These are phyloP conservation scores for Calonectria naviculata DNA, from an alignment of 2,329 filamentous ascomycete genomes.

Conservation along the genomic window DNA sequence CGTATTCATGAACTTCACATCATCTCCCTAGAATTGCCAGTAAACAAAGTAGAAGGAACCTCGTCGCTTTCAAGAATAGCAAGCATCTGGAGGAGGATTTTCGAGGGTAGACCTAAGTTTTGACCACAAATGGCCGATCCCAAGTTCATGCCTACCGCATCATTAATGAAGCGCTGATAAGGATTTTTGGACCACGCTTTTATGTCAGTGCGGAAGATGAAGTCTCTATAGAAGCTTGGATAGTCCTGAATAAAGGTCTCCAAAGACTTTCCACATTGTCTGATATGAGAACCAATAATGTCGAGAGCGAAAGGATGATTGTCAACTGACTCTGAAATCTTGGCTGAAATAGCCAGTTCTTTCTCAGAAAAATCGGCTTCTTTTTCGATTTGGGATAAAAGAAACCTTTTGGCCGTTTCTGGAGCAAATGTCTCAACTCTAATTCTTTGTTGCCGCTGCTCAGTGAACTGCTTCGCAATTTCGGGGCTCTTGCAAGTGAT, in stretches of 20 bases:
- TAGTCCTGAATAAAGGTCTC: neutral
- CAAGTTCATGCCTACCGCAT: neutral
- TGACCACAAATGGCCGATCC: neutral
- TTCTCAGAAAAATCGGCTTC: neutral
- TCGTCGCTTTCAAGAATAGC: neutral
- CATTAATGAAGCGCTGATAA: neutral
- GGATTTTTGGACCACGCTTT: neutral
- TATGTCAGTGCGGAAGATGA: neutral
- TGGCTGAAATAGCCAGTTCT: neutral
- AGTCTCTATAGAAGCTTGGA: neutral
- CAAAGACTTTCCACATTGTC: neutral
- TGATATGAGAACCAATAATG: neutral
- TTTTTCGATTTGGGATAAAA: neutral
- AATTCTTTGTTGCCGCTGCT: neutral
- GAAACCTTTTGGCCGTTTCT: neutral
- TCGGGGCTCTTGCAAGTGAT: conserved; percentile 5
- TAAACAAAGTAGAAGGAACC: neutral
- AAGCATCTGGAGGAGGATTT: neutral
- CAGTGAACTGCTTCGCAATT: neutral
- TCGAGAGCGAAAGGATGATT: neutral
- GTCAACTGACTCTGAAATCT: neutral
- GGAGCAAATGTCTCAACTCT: neutral
- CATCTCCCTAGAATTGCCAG: neutral
- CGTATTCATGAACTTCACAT: neutral
- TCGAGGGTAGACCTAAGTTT: neutral